A percentile compares a stretch with the other conserved stretches of the same genome.
phyloP scores from a whole-genome alignment of 345 rosid species.

The Sonneratia alba region DNA sequence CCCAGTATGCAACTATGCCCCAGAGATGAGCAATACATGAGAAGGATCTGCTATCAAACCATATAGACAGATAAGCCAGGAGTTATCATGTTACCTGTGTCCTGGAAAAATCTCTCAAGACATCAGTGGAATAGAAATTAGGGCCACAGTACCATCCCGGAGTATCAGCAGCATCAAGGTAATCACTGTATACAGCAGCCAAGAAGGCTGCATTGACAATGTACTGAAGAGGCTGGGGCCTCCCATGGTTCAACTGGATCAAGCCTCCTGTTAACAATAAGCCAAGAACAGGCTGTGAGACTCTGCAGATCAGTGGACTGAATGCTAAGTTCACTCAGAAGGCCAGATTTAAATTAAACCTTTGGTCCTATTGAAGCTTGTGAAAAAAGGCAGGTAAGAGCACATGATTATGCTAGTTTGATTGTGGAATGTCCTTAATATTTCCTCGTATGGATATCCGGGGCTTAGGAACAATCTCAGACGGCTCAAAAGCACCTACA shows the following conservation, averaged over 20 bases:
- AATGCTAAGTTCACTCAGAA: background rate
- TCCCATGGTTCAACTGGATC: conserved; percentile 82
- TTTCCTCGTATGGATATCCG: conserved; percentile 90
- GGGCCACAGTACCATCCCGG: conserved; percentile 99
- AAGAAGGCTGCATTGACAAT: conserved; percentile 86
- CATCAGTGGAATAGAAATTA: conserved; percentile 57
- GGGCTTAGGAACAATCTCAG: conserved; percentile 84
- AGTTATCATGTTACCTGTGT: conserved; percentile 46
- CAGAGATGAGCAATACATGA: too few species aligned
- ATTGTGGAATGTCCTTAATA: conserved; percentile 77
- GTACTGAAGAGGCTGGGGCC: conserved; percentile 95
- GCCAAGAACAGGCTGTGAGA: conserved; percentile 11
- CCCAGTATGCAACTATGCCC: too few species aligned
- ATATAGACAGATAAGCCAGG: background rate
- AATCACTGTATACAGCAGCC: conserved; percentile 73
- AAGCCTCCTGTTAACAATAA: conserved; percentile 52
- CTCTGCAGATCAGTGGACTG: background rate
- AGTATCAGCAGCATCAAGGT: conserved; percentile 91
- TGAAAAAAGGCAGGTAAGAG: conserved; percentile 17
- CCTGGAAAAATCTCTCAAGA: conserved; percentile 71
- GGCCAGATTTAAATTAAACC: conserved; percentile 1
- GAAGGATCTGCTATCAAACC: background rate
- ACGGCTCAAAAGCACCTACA: conserved; percentile 68
- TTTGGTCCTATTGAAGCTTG: conserved; percentile 16
- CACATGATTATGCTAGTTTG: conserved; percentile 58